A percentile compares a stretch with the other conserved stretches of the same genome.
These are phyloP conservation scores for Rhodosporidiobolus odoratus DNA, from an alignment of 768 basidiomycete species.

Conservation along the genomic window DNA sequence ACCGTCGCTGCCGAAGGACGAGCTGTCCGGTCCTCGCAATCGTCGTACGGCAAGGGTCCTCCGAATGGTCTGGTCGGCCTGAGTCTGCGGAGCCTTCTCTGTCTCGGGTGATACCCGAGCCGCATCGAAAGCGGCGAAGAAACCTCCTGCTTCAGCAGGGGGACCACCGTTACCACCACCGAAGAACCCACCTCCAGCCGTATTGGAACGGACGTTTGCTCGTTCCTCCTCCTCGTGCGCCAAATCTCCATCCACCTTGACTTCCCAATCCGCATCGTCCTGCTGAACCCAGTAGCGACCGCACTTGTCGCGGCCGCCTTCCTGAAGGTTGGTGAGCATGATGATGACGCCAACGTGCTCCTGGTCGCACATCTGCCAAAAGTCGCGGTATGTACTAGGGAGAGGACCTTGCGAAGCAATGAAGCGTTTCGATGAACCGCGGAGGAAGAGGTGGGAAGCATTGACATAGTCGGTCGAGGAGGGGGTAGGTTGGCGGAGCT, in stretches of 20 bases:
- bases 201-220: background rate
- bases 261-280: conserved; percentile 23
- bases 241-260: conserved; percentile 16
- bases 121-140: conserved; percentile 37
- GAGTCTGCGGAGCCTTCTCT: background rate
- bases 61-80: conserved; percentile 46
- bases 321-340: conserved; percentile 90
- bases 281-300: conserved; percentile 65
- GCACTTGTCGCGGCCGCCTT: conserved; percentile 83
- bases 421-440: conserved; percentile 73
- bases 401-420: conserved; percentile 96
- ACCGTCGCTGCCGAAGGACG: conserved; percentile 42
- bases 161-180: conserved; percentile 4
- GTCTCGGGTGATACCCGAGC: background rate
- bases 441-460: conserved; percentile 84
- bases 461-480: conserved; percentile 76
- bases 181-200: background rate
- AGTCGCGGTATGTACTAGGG: conserved; percentile 79
- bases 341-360: conserved; percentile 91
- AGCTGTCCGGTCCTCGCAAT: too few relatives aligned
- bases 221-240: conserved; percentile 18
- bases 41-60: conserved; percentile 63
- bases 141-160: conserved; percentile 28
- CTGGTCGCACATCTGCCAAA: conserved; percentile 95
- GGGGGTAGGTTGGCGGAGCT: conserved; percentile 51